Evolutionary conservation across 495 filamentous ascomycete genomes (phyloP).

Genomic region (Jackrogersella multiformis): DNA sequence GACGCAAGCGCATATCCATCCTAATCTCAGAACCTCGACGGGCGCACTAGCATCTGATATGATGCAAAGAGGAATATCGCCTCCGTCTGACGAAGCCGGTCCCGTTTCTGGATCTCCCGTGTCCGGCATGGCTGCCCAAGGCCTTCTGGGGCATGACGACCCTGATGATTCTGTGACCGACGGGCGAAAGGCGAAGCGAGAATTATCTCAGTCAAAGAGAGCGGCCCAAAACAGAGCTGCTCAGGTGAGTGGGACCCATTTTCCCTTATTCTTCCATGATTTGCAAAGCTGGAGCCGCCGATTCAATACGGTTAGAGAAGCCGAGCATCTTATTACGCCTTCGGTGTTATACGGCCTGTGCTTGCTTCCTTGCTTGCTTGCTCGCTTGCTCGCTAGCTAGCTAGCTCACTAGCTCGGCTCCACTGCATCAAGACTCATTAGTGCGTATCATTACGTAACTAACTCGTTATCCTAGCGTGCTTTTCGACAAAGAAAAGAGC

Average conservation of each 20-base stretch:
- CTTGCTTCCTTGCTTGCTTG: too few relatives aligned
- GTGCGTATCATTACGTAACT: constrained; percentile 41
- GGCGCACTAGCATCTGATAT: constrained; percentile 41
- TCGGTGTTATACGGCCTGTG: constrained; percentile 21
- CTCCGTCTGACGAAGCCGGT: constrained; percentile 45
- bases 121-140: constrained; percentile 44
- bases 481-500: constrained; percentile 97
- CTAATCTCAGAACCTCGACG: constrained; percentile 37
- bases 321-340: constrained; percentile 7
- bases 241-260: constrained; percentile 71
- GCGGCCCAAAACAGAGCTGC: constrained; percentile 97
- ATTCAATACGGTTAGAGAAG: constrained; percentile 23
- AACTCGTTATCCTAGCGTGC: constrained; percentile 70
- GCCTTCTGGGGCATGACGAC: constrained; percentile 44
- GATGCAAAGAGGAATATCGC: constrained; percentile 47
- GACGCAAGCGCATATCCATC: constrained; percentile 38
- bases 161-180: constrained; percentile 48
- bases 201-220: constrained; percentile 92
- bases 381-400: too few relatives aligned
- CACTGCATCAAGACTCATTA: constrained; percentile 13
- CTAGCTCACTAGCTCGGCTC: constrained; percentile 10
- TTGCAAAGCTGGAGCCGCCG: constrained; percentile 20
- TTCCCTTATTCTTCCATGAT: constrained; percentile 21
- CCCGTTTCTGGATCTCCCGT: constrained; percentile 44
- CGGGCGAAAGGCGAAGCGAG: constrained; percentile 72